A percentile compares a stretch with the other conserved stretches of the same genome.
These are phyloP conservation scores for Lentinula guzmanii DNA, from an alignment of 768 basidiomycete species.

Conservation along the genomic window DNA sequence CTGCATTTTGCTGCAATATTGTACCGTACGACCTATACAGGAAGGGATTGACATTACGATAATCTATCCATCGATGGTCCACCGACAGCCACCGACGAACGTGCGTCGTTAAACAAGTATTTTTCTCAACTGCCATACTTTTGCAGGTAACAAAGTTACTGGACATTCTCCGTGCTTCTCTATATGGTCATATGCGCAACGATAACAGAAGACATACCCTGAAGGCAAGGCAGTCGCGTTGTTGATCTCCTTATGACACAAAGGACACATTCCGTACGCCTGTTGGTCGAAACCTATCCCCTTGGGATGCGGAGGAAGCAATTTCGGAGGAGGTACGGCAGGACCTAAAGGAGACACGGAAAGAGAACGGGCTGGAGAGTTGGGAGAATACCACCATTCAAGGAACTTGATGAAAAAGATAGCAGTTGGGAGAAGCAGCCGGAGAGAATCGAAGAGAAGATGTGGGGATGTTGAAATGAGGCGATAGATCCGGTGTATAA, in stretches of 20 bases:
- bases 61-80: background rate
- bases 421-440: conserved; percentile 74
- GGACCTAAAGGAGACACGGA: conserved; percentile 60
- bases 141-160: conserved; percentile 73
- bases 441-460: conserved; percentile 69
- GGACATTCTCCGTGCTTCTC: conserved; percentile 78
- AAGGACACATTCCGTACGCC: conserved; percentile 78
- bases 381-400: conserved; percentile 99
- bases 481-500: conserved; percentile 37
- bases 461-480: conserved; percentile 50
- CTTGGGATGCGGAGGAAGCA: conserved; percentile 69
- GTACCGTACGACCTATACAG: background rate
- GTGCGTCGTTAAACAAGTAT: conserved; percentile 71
- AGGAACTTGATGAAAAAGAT: conserved; percentile 96
- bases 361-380: conserved; percentile 76
- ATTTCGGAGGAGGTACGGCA: conserved; percentile 68
- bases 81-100: conserved; percentile 30
- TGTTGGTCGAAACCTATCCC: conserved; percentile 58
- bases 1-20: background rate
- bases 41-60: background rate
- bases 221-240: conserved; percentile 90
- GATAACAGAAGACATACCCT: conserved; percentile 94
- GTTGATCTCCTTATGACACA: conserved; percentile 66
- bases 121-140: conserved; percentile 81
- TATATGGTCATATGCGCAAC: conserved; percentile 82